Base-by-base conservation (phyloP, 2,329 filamentous ascomycete species). In the Alternaria dauci region DNA sequence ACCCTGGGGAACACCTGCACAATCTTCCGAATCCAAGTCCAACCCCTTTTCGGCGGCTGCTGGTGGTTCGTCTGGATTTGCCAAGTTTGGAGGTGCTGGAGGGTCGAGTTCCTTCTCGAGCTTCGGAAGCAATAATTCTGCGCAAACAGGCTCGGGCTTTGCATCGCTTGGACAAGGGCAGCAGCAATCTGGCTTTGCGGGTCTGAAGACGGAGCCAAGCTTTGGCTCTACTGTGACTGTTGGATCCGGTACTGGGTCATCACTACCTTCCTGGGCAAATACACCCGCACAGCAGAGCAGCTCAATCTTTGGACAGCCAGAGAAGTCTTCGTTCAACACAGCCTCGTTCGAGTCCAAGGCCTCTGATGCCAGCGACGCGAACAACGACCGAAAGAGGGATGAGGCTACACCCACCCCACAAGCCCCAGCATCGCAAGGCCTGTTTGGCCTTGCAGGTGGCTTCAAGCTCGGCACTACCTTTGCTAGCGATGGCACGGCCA, bases 401-500 rank as follows among this genome's bases (percentile, higher is more conserved):
- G 76, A 76, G 52, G 71, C 71, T 34, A 76, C 76, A 52, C 75
- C 78, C 34, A 78, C 76, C 18, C 71, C 75, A 7, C 72, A 76
- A 58, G 43, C 62, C 23, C 69, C 68, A 20, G 63, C 64, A 47
- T 57, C 70, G 36, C 63, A 71, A 51, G 73, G 74, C 32, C 59
- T 80, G 7, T 78, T 76, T 36, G 75, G 75, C 42, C 68, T 69
- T 58, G 65, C 64, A 53, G 70, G 69, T 16, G 84, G 86, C 0
- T 92, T 92, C 79, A 89, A 90, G 67, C 81, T 92, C 16, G 85
- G 85, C 39, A 89, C 87, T 30, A 88, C 86, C 2, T 93, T 92
- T 79, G 87, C 88, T 70, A 83, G 84, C 8, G 89, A 91, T 65
- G 84, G 86, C 6, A 83, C 84, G 44, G 82, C 86, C 1, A 88